Evolutionary conservation across 2,329 filamentous ascomycete species (phyloP), one percentile per base, ranked within the genome.

Genomic region (Botryotinia globosa): DNA sequence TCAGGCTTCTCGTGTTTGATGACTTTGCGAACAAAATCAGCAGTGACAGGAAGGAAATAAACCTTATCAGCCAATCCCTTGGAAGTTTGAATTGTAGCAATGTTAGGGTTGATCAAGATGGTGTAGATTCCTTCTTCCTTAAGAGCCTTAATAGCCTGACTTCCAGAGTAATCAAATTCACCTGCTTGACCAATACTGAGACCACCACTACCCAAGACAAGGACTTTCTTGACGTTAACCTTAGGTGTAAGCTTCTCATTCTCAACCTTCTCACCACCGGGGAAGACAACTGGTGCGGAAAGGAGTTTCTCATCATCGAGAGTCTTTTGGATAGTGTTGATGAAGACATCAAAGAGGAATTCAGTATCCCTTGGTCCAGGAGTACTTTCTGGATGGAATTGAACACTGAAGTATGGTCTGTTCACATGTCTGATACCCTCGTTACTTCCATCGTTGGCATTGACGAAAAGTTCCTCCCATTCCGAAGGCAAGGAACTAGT

Each of bases 161-260:
- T 75, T 97, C 94, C 95, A 83, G 96, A 98, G 84, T 98, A 98
- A 85, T 98, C 95, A 80, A 98, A 98, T 85, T 98, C 95, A 85
- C 95, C 95, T 77, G 95, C 95, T 85, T 98, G 95, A 76, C 95
- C 95, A 88, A 98, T 98, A 82, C 93, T 94, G 78, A 98, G 88
- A 83, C 95, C 95, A 85, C 95, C 95, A 84, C 91, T 94, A 74
- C 95, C 95, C 85, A 98, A 97, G 78, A 98, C 94, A 75, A 98
- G 86, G 69, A 98, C 95, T 86, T 98, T 98, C 86, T 97, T 97
- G 77, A 98, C 94, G 81, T 97, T 89, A 59, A 98, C 92, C 70
- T 90, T 89, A 22, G 94, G 94, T 79, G 95, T 87, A 20, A 90
- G 85, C 77, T 86, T 88, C 81, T 91, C 87, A 80, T 97, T 97